Conservation (phyloP, 208 protist species). For the Spongospora subterranea region DNA sequence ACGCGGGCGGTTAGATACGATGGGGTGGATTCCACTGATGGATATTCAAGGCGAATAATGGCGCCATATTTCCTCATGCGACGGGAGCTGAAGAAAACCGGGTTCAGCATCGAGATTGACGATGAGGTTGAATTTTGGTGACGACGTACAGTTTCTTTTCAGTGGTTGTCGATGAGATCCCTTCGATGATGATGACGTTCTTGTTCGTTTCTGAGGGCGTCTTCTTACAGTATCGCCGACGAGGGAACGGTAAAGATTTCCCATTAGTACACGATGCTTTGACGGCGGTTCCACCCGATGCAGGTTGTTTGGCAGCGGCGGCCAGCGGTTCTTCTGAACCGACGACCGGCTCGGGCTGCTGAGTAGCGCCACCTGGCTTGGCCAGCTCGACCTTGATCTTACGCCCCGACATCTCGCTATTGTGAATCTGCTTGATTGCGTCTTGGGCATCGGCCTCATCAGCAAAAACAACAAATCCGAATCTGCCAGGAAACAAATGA, state of each 20-base stretch:
- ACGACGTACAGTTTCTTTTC: background rate
- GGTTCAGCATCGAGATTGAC: background rate
- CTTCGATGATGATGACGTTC: conserved; percentile 30
- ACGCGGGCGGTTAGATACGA: background rate
- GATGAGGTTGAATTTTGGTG: background rate
- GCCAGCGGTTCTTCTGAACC: too few species aligned
- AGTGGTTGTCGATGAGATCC: background rate
- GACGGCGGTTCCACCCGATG: too few species aligned
- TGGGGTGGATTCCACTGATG: background rate
- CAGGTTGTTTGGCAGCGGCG: too few species aligned
- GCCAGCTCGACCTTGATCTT: conserved; percentile 52
- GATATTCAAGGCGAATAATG: background rate
- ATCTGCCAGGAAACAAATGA: background rate
- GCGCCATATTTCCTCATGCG: background rate
- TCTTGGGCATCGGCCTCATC: conserved; percentile 15
- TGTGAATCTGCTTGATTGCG: background rate
- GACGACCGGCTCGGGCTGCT: too few species aligned
- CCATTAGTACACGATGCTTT: background rate
- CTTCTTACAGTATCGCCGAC: conserved; percentile 22
- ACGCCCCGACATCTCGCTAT: background rate
- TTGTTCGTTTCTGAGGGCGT: background rate
- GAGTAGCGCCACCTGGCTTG: background rate
- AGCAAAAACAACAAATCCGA: conserved; percentile 49
- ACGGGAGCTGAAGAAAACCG: background rate
- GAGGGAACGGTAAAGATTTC: background rate